These are phyloP conservation scores for Trebouxia sp. DNA, from an alignment of 139 green algal genomes.

Conservation along the genomic window DNA sequence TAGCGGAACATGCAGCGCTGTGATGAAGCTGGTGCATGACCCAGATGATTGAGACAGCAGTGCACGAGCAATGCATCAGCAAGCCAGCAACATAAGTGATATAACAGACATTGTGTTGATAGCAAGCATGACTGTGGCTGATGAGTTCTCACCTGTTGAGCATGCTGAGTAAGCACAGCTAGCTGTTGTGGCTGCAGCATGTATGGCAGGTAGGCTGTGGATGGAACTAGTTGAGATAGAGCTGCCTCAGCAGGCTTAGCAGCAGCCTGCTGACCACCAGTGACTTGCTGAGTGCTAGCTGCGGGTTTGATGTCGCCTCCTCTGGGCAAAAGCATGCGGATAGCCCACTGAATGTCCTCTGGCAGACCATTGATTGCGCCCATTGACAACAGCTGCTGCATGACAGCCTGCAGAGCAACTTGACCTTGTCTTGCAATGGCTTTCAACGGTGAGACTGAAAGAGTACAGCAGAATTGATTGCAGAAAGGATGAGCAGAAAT, in stretches of 20 bases:
- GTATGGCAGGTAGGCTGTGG: conserved; percentile 10
- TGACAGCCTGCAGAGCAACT: conserved; percentile 21
- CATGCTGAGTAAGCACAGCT: conserved; percentile 5
- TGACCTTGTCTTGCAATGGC: neutral
- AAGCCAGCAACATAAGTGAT: too few species aligned
- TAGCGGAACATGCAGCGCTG: too few species aligned
- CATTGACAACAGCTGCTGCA: conserved; percentile 36
- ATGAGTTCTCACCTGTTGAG: neutral
- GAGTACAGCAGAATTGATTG: neutral
- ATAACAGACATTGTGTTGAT: too few species aligned
- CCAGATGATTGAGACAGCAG: too few species aligned
- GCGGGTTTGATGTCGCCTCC: neutral
- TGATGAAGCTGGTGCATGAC: too few species aligned
- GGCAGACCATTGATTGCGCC: conserved; percentile 13
- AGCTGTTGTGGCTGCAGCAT: conserved; percentile 22
- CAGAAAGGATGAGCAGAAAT: too few species aligned
- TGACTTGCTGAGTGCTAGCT: neutral
- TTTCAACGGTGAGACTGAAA: neutral
- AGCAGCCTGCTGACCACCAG: neutral
- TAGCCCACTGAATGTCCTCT: conserved; percentile 38
- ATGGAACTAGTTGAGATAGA: neutral
- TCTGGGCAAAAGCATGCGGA: conserved; percentile 36
- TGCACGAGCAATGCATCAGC: too few species aligned
- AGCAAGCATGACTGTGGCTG: neutral
- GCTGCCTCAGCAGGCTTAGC: neutral